Base-by-base conservation (phyloP, 441 rosid genomes). In the Pelargonium australe region DNA sequence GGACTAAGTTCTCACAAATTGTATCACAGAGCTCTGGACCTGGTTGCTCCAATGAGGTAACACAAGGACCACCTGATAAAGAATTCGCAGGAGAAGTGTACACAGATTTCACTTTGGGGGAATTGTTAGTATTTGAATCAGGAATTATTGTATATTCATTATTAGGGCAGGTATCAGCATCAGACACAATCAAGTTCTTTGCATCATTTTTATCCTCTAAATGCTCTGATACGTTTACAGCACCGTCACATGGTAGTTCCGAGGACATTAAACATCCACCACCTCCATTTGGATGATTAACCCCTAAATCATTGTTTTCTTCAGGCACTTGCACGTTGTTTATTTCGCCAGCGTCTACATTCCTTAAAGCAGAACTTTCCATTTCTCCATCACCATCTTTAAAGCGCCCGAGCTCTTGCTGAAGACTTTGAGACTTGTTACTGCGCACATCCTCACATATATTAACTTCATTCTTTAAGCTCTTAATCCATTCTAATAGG, bases 401-500 rank as follows among this genome's bases (percentile, higher is more conserved):
- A 64, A 68, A 75, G 72, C 65, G 64, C 64, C 81, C 82, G 76
- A 73, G 71, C 67, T 76, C 86, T 72, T 73, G 74, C 14, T 72
- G 82, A 74, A 82, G 76, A 72, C 78, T 72, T 71, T 75, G 69
- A 41, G 85, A 70, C 79, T 81, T 88, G 43, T 76, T 75, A 61
- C 70, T 73, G 64, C 70, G 65, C 64, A 73, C 71, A 75, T 77
- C 82, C 67, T 85, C 84, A 76, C 63, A 74, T 40, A 82, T 80
- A 77, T 77, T 76, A 72, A 89, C 83, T 81, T 85, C 87, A 34
- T 72, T 74, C 72, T 76, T 83, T 80, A 86, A 76, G 72, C 84
- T 82, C 45, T 80, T 83, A 68, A 80, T 79, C 98, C 93, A 92
- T 16, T 87, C 89, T 71, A 83, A 78, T 66, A 90, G 91, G 71